Conservation (phyloP, 805 yeast genomes). For the Saccharomycopsis capsularis region DNA sequence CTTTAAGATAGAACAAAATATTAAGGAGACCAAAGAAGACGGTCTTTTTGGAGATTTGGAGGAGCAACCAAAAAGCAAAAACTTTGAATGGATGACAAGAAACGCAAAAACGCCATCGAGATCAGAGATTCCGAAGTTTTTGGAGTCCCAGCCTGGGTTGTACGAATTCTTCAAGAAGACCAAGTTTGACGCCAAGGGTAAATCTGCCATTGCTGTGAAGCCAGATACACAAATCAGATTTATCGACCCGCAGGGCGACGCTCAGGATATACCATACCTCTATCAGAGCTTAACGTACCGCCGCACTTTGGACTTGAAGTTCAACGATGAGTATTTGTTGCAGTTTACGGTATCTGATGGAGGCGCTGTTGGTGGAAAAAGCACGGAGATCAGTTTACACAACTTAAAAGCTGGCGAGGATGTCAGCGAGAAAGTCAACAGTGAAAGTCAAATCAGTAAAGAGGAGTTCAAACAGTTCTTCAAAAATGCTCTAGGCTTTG, state of each 20-base stretch:
- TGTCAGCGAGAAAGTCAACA: background rate
- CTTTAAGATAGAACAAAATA: constrained; percentile 16
- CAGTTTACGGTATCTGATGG: constrained; percentile 44
- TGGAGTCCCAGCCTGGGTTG: constrained; percentile 30
- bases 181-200: constrained; percentile 33
- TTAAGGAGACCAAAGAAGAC: constrained; percentile 16
- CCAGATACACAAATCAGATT: constrained; percentile 26
- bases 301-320: constrained; percentile 36
- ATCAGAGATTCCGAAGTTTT: constrained; percentile 23
- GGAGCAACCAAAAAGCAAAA: background rate
- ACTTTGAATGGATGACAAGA: background rate
- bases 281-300: constrained; percentile 35
- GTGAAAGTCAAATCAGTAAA: constrained; percentile 19
- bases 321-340: constrained; percentile 28
- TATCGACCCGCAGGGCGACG: constrained; percentile 31
- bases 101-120: constrained; percentile 7
- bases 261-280: constrained; percentile 31
- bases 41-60: background rate
- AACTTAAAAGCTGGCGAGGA: constrained; percentile 19
- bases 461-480: constrained; percentile 9
- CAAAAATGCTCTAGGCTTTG: constrained; percentile 1
- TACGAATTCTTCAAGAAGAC: constrained; percentile 32
- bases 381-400: constrained; percentile 40
- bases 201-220: constrained; percentile 30
- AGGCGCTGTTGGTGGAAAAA: constrained; percentile 45